phyloP scores from a whole-genome alignment of 805 yeast species.

The Saturnispora diversa region DNA sequence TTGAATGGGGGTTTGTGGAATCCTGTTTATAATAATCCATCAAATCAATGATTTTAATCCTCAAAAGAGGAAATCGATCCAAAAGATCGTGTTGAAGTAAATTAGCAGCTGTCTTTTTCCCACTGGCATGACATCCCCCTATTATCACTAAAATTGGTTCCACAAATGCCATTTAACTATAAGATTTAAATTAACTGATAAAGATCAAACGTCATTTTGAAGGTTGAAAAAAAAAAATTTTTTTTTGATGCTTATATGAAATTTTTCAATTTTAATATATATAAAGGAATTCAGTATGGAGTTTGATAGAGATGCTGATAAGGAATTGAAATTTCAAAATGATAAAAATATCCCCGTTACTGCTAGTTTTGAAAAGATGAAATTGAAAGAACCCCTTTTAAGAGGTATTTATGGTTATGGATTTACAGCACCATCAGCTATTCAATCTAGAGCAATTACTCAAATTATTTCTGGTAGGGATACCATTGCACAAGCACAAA shows the following conservation, averaged over 20 bases:
- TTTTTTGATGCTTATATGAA: background rate
- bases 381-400: constrained; percentile 63
- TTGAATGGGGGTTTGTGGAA: background rate
- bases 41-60: constrained; percentile 22
- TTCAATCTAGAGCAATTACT: constrained; percentile 93
- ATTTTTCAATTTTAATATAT: too few species aligned
- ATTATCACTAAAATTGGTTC: constrained; percentile 22
- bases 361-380: constrained; percentile 66
- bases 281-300: too few species aligned
- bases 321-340: constrained; percentile 52
- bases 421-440: constrained; percentile 93
- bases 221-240: too few species aligned
- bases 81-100: constrained; percentile 20
- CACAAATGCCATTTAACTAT: background rate
- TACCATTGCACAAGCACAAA: constrained; percentile 97
- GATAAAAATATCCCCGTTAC: constrained; percentile 37
- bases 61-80: constrained; percentile 15
- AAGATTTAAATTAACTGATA: too few species aligned
- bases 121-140: constrained; percentile 32
- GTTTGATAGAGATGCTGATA: constrained; percentile 52
- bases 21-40: constrained; percentile 12
- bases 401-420: constrained; percentile 84
- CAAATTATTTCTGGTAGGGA: constrained; percentile 94
- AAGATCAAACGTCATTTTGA: too few species aligned
- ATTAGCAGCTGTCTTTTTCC: constrained; percentile 25